Evolutionary conservation across 257 asterid species (phyloP).

Genomic region (Striga asiatica): DNA sequence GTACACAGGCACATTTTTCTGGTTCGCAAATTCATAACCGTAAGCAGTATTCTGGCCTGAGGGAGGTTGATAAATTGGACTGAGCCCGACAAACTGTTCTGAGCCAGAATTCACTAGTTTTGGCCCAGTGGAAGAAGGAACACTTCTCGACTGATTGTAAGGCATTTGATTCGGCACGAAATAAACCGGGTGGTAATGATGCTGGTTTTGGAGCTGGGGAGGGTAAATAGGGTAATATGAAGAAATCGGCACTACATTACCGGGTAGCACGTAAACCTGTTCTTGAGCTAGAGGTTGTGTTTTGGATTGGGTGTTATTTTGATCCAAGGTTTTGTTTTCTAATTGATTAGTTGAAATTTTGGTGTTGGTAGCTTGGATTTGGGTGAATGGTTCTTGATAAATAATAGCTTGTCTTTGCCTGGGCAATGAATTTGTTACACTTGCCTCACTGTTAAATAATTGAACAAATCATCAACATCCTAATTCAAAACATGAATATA

Average conservation of each 20-base stretch:
- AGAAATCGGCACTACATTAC: conserved; percentile 29
- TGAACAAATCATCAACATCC: conserved; percentile 8
- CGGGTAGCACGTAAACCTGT: conserved; percentile 28
- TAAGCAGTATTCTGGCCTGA: conserved; percentile 38
- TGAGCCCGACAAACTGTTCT: conserved; percentile 37
- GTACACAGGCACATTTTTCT: conserved; percentile 44
- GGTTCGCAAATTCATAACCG: conserved; percentile 51
- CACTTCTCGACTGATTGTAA: conserved; percentile 31
- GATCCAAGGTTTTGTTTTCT: conserved; percentile 34
- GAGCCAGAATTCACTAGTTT: too few species aligned
- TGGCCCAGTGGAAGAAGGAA: too few species aligned
- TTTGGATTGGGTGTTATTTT: conserved; percentile 28
- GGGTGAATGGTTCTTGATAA: conserved; percentile 44
- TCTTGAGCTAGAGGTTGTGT: conserved; percentile 49
- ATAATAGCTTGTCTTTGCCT: conserved; percentile 50
- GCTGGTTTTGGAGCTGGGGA: conserved; percentile 38
- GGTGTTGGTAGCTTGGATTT: conserved; percentile 36
- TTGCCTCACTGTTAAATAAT: conserved; percentile 48
- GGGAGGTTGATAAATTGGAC: conserved; percentile 54
- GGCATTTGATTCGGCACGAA: conserved; percentile 23
- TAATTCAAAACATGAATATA: conserved; percentile 11
- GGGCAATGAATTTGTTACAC: conserved; percentile 49
- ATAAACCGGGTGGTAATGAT: conserved; percentile 58
- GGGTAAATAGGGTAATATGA: conserved; percentile 57
- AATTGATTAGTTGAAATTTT: conserved; percentile 27